These are phyloP conservation scores for Sideroxylon spinosum DNA, from an alignment of 179 eudicot genomes.

Conservation along the genomic window DNA sequence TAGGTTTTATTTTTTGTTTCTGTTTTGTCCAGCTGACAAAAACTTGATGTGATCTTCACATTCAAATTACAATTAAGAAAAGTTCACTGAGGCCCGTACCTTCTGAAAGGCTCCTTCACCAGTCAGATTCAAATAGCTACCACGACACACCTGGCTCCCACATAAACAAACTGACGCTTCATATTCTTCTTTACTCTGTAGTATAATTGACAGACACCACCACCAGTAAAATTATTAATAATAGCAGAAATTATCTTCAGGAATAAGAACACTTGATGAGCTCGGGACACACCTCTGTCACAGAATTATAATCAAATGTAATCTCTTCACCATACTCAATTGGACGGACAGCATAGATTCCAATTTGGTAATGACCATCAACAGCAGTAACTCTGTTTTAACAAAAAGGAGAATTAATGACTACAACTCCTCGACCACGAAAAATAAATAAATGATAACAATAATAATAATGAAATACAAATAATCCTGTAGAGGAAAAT, in stretches of 20 bases:
- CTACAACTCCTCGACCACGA: neutral
- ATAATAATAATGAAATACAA: too few species aligned
- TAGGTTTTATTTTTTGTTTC: too few species aligned
- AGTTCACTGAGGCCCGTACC: constrained; percentile 35
- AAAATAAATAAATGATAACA: too few species aligned
- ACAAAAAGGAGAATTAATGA: constrained; percentile 16
- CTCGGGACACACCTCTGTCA: constrained; percentile 67
- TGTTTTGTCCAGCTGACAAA: neutral
- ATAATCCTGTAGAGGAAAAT: neutral
- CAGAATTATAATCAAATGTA: constrained; percentile 94
- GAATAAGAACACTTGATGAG: constrained; percentile 12
- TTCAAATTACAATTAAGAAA: neutral
- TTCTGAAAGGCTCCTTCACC: constrained; percentile 96
- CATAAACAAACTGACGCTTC: constrained; percentile 97
- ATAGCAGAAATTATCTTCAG: neutral
- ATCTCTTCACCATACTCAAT: constrained; percentile 87
- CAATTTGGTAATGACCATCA: constrained; percentile 92
- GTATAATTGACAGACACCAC: neutral
- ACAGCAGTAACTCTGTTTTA: constrained; percentile 90
- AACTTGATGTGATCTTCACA: neutral
- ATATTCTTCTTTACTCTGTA: constrained; percentile 94
- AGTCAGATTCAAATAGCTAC: constrained; percentile 85
- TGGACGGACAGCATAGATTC: constrained; percentile 83
- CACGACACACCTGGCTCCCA: constrained; percentile 97
- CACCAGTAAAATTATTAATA: neutral